A percentile compares a stretch with the other conserved stretches of the same genome.
Evolutionary conservation across 768 basidiomycete species (phyloP).

Genomic region (Suillus bovinus): DNA sequence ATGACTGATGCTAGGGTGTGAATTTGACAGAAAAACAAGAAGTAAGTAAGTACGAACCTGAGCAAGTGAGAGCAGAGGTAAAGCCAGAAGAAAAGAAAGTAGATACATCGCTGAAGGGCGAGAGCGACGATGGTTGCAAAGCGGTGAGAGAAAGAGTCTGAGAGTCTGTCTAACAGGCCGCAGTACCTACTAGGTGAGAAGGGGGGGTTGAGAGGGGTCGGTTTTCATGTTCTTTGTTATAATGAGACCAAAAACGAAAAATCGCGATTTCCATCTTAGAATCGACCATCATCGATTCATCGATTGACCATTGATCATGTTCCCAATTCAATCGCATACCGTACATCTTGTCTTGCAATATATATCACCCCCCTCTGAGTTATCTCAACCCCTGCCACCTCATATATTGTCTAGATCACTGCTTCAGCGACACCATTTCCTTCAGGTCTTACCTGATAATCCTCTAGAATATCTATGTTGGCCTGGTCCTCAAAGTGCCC

Average conservation of each 20-base stretch:
- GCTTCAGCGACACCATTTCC: conserved; percentile 64
- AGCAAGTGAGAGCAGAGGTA: conserved; percentile 27
- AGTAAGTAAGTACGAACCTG: conserved; percentile 28
- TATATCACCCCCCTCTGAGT: conserved; percentile 52
- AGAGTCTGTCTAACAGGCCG: neutral
- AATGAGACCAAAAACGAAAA: neutral
- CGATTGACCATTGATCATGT: conserved; percentile 27
- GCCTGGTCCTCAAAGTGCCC: conserved; percentile 47
- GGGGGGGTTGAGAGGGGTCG: conserved; percentile 18
- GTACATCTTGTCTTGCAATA: conserved; percentile 55
- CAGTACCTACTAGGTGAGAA: neutral
- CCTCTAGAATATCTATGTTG: conserved; percentile 64
- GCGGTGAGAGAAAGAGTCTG: neutral
- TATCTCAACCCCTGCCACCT: conserved; percentile 51
- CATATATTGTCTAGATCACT: conserved; percentile 62
- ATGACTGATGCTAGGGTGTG: neutral
- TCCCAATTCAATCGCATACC: conserved; percentile 35
- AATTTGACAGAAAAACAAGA: conserved; percentile 1
- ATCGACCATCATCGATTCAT: neutral
- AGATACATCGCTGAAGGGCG: conserved; percentile 23
- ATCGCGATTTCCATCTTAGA: neutral
- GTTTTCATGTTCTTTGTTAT: neutral
- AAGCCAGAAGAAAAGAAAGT: conserved; percentile 32
- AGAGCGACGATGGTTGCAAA: neutral
- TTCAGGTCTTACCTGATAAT: conserved; percentile 51